Evolutionary conservation across 495 filamentous ascomycete species (phyloP).

Genomic region (Penicillium daleae): DNA sequence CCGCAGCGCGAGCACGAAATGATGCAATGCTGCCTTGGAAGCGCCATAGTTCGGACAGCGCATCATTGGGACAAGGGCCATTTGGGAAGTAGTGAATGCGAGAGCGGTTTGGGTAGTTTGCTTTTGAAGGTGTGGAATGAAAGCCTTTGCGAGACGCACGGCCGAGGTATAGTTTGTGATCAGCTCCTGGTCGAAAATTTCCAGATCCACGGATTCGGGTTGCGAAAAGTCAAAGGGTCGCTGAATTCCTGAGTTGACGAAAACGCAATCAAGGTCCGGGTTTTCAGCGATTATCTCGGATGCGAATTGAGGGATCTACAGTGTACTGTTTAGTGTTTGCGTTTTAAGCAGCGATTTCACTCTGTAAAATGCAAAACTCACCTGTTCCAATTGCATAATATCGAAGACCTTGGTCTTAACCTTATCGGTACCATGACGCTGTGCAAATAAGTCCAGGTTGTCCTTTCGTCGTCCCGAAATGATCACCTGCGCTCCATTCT

Average conservation of each 20-base stretch:
- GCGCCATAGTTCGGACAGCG: conserved; percentile 51
- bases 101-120: conserved; percentile 41
- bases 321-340: not conserved
- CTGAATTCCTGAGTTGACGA: conserved; percentile 53
- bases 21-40: conserved; percentile 53
- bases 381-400: conserved; percentile 62
- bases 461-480: conserved; percentile 68
- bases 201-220: conserved; percentile 61
- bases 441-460: conserved; percentile 63
- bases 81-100: conserved; percentile 47
- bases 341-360: not conserved
- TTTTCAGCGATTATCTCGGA: conserved; percentile 54
- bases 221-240: conserved; percentile 63
- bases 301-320: conserved; percentile 33
- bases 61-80: conserved; percentile 49
- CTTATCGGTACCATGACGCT: conserved; percentile 60
- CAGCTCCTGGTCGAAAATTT: conserved; percentile 58
- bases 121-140: conserved; percentile 65
- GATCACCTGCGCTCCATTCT: conserved; percentile 62
- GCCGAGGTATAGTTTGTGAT: conserved; percentile 70
- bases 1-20: conserved; percentile 60
- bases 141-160: conserved; percentile 61
- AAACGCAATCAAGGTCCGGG: conserved; percentile 53
- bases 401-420: conserved; percentile 60
- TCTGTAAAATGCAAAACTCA: conserved; percentile 27